These are phyloP conservation scores for Xanthoceras sorbifolium DNA, from an alignment of 345 rosid genomes.

Conservation along the genomic window DNA sequence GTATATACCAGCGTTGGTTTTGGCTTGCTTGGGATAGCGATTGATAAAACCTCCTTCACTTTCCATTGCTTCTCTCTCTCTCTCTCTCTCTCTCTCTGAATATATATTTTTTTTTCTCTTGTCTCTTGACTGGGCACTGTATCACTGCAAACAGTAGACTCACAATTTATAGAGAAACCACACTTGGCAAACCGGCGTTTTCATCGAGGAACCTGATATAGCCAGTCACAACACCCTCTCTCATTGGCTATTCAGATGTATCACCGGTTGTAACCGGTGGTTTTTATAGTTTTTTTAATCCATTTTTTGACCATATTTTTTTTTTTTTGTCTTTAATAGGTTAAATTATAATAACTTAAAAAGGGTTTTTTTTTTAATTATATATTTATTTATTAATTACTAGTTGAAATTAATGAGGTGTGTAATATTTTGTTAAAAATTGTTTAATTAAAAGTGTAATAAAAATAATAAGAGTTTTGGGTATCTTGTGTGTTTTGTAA, in stretches of 20 bases:
- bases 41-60: constrained; percentile 7
- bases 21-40: constrained; percentile 3
- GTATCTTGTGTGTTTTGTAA: no score
- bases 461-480: no score
- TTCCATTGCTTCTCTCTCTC: background rate
- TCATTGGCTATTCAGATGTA: background rate
- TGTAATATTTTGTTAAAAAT: no score
- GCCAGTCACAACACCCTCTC: background rate
- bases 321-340: background rate
- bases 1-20: constrained; percentile 6
- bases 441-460: no score
- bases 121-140: background rate
- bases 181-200: background rate
- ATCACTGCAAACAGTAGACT: background rate
- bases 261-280: background rate
- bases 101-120: background rate
- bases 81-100: background rate
- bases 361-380: no score
- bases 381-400: no score
- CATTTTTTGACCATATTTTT: background rate
- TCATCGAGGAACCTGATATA: background rate
- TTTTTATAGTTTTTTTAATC: no score
- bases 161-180: background rate
- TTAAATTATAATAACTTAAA: no score
- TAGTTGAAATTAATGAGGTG: no score